Evolutionary conservation across 169 alveolate species (phyloP), one percentile per base, ranked within the genome.

Genomic region (Babesia gibsoni): DNA sequence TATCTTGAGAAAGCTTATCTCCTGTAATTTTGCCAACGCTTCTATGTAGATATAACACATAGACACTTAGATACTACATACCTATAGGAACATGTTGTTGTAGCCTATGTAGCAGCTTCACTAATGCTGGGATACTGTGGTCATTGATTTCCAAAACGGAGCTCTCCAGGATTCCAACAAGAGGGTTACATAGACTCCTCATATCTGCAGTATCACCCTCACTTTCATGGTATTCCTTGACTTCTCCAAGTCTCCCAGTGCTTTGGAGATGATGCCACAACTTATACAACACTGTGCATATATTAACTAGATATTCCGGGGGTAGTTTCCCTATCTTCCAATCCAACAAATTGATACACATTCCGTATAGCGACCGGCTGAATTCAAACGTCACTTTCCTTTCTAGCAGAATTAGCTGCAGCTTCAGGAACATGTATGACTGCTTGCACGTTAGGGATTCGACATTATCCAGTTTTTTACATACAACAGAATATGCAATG

Each of bases 1-100:
- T 0, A 61, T 36, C 45, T 61, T 61, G 6, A 61, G 72, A 33
- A 61, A 61, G 9, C 39, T 1, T 12, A 61, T 22, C 36, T 61
- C 59, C 27, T 61, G 72, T 1, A 61, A 29, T 3, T 16, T 25
- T 7, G 46, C n/a, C 29, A 61, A 45, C n/a, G 25, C 1, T 61
- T 48, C 9, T 20, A 48, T 9, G 56, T 18, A 5, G 7, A 48
- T 48, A 18, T 12, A 7, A 22, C 5, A 20, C 9, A 2, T 18
- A 48, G 2, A 48, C 5, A 1, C 32, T 3, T 48, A 23, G 20
- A 39, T 10, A 39, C 10, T 16, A 16, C 46, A 10, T 39, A 48
- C 4, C 50, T 14, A n/a, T 61, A 12, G 59, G 36, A 25, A 61
- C 20, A 1, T 61, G 48, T 45, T 22, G 58, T 18, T 39, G 43